phyloP scores from a whole-genome alignment of 2,329 filamentous ascomycete genomes.

The Aspergillus terreus region DNA sequence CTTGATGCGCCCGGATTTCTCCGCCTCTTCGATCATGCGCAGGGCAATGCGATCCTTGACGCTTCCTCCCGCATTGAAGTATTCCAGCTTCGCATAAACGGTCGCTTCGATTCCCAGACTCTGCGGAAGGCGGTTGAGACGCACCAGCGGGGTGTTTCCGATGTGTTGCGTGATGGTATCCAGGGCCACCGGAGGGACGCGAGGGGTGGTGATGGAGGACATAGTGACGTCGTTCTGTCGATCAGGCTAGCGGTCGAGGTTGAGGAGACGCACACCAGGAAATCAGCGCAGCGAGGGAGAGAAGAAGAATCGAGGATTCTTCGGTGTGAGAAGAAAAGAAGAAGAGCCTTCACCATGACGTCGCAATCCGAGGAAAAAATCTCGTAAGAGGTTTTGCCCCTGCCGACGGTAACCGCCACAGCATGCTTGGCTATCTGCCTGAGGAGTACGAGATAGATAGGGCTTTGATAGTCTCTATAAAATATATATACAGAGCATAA shows the following conservation, averaged over 20 bases:
- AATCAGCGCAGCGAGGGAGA: neutral
- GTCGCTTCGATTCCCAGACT: conserved; percentile 84
- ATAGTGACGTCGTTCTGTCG: conserved; percentile 27
- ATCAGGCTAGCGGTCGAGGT: neutral
- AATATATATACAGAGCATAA: too few relatives aligned
- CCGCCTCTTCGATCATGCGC: conserved; percentile 95
- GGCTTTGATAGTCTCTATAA: too few relatives aligned
- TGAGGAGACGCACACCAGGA: neutral
- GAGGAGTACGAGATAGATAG: too few relatives aligned
- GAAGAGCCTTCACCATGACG: neutral
- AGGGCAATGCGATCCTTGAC: conserved; percentile 94
- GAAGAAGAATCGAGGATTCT: neutral
- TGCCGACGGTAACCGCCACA: conserved; percentile 20
- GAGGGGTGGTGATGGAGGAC: conserved; percentile 48
- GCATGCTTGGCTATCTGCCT: too few relatives aligned
- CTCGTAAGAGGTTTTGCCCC: conserved; percentile 15
- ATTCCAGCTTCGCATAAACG: conserved; percentile 86
- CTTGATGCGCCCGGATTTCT: conserved; percentile 87
- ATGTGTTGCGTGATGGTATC: conserved; percentile 80
- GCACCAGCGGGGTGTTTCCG: conserved; percentile 92
- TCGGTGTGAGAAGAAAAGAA: neutral
- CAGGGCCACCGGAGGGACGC: conserved; percentile 54
- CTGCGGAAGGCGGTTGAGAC: conserved; percentile 87
- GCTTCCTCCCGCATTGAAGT: conserved; percentile 90
- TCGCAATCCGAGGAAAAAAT: conserved; percentile 10